Percentiles rank a stretch among this genome's conserved stretches.
phyloP scores from a whole-genome alignment of 108 stramenopile genomes.

The Hondaea fermentalgiana region DNA sequence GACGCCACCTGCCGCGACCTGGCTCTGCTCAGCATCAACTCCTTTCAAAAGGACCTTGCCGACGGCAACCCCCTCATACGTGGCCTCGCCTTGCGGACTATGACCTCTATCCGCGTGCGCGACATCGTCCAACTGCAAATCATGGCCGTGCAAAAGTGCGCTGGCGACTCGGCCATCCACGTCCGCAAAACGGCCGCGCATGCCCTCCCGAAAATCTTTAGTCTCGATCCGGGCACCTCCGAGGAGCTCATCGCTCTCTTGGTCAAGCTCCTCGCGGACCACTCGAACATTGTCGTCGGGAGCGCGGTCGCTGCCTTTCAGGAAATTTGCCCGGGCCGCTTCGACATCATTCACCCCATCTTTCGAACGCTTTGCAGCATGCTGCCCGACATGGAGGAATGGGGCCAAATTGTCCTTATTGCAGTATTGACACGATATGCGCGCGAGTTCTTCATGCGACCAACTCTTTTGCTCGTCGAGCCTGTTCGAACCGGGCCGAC shows the following conservation, averaged over 20 bases:
- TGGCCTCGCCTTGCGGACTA: constrained; percentile 84
- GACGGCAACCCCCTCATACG: constrained; percentile 83
- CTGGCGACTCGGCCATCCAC: constrained; percentile 79
- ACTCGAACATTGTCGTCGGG: constrained; percentile 85
- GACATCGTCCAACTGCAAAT: constrained; percentile 98
- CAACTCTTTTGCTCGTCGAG: background rate
- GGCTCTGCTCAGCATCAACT: constrained; percentile 83
- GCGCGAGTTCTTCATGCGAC: constrained; percentile 66
- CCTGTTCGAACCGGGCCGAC: background rate
- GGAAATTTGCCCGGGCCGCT: constrained; percentile 80
- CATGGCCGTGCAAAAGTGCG: constrained; percentile 84
- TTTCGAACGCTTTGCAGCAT: constrained; percentile 93
- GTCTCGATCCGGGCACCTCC: constrained; percentile 49
- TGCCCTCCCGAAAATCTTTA: constrained; percentile 75
- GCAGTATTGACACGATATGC: constrained; percentile 76
- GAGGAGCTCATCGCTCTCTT: constrained; percentile 42
- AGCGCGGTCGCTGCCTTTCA: constrained; percentile 75
- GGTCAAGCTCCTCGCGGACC: constrained; percentile 54
- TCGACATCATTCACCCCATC: constrained; percentile 74
- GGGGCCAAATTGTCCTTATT: constrained; percentile 84
- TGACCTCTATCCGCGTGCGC: constrained; percentile 85
- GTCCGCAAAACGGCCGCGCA: constrained; percentile 95
- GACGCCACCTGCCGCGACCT: constrained; percentile 81
- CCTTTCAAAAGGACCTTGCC: constrained; percentile 90
- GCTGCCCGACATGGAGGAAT: constrained; percentile 97